A percentile compares a stretch with the other conserved stretches of the same genome.
Conservation (phyloP, 139 green algal genomes). For the Axilococcus clingmanii region DNA sequence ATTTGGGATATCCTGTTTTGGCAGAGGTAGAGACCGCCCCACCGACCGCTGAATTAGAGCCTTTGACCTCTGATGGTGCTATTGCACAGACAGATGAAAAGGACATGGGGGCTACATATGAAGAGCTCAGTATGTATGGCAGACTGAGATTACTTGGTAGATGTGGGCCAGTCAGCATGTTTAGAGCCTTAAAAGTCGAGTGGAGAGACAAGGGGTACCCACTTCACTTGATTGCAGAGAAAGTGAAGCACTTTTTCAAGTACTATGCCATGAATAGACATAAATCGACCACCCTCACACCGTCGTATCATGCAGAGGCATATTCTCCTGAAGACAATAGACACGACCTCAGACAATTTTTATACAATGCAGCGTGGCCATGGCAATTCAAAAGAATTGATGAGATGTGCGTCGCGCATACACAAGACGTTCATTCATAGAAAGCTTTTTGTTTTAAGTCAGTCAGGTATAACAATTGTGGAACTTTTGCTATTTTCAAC, state of each 20-base stretch:
- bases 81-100: conserved; percentile 72
- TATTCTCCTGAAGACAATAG: conserved; percentile 96
- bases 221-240: conserved; percentile 38
- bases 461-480: neutral
- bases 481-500: neutral
- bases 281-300: conserved; percentile 94
- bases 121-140: conserved; percentile 84
- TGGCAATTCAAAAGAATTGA: conserved; percentile 87
- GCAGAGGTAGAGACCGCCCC: conserved; percentile 65
- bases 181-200: conserved; percentile 32
- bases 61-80: conserved; percentile 37
- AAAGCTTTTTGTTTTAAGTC: neutral
- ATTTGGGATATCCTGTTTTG: conserved; percentile 75
- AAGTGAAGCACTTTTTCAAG: conserved; percentile 93
- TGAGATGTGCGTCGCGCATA: conserved; percentile 25
- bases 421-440: no score
- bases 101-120: conserved; percentile 96
- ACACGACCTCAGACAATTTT: conserved; percentile 88
- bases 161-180: conserved; percentile 87
- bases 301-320: conserved; percentile 90
- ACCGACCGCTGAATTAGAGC: conserved; percentile 92
- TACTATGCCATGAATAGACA: conserved; percentile 93
- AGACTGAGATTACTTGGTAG: conserved; percentile 77
- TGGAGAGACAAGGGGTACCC: conserved; percentile 46
- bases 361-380: conserved; percentile 82